Base-by-base conservation (phyloP, 2,329 filamentous ascomycete species). In the Aspergillus jensenii region DNA sequence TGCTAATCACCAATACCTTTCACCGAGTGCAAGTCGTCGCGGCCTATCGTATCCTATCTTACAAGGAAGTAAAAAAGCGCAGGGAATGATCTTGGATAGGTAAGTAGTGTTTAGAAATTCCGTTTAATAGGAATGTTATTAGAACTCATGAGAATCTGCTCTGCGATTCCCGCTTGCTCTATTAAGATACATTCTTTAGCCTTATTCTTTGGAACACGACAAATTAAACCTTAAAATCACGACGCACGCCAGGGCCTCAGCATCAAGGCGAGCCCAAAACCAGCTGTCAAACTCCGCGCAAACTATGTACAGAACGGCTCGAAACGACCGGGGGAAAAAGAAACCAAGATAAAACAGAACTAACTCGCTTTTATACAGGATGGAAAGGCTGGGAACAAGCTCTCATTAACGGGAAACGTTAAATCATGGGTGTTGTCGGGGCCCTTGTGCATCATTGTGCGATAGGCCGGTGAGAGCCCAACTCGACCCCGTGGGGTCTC, bases 391-490 rank as follows among this genome's bases (percentile, higher is more conserved):
- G 27, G 27, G 27, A 31, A 43, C 21, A 31, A 14, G 14, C 4
- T 15, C 9, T 21, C 9, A 50, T 48, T 40, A 44, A 39, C 23
- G 27, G 8, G 12, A 40, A 8, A 47, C 23, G 37, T 27, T 50
- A 40, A 33, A 39, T 54, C 17, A 39, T 37, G 3, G 31, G 11
- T 25, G 41, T 44, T 56, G 25, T 9, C 45, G 39, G 12, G 39
- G 35, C 40, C 52, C 52, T 52, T 46, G 51, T n/a, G 14, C 23
- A n/a, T n/a, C 15, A 33, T 31, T 17, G 40, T 19, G 33, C 46
- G 51, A 58, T 33, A 46, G 56, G 56, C 40, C 43, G 56, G 45
- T 19, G 55, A 37, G 55, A 48, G 25, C 49, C 46, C 51, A 55
- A 45, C 45, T 51, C 37, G 19, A 19, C 48, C 48, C 35, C 19